A percentile compares a stretch with the other conserved stretches of the same genome.
Conservation (phyloP, 2,329 filamentous ascomycete species). For the Penicillium sp. region DNA sequence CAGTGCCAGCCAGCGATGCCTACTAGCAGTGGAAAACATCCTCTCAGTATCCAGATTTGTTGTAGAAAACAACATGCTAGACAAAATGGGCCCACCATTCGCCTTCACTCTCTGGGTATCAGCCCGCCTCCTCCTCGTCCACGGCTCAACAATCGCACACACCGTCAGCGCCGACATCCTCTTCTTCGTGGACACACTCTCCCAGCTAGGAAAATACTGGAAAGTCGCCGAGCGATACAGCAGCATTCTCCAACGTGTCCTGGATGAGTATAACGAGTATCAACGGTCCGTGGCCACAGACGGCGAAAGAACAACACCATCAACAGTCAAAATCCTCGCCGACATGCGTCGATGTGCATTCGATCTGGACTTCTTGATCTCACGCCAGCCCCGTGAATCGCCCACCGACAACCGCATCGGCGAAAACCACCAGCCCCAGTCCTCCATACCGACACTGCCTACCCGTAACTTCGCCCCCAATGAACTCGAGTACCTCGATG, state of each 20-base stretch:
- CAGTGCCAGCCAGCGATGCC: slow-evolving; percentile 76
- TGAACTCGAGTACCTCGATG: slow-evolving; percentile 84
- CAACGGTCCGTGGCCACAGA: slow-evolving; percentile 58
- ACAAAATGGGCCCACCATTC: slow-evolving; percentile 82
- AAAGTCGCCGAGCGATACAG: slow-evolving; percentile 80
- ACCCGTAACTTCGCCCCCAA: slow-evolving; percentile 68
- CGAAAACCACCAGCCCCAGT: slow-evolving; percentile 9
- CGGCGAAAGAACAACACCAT: slow-evolving; percentile 71
- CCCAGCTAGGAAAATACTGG: slow-evolving; percentile 79
- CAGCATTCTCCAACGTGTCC: slow-evolving; percentile 71
- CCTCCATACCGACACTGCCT: slow-evolving; percentile 38
- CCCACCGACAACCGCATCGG: slow-evolving; percentile 34
- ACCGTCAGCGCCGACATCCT: slow-evolving; percentile 74
- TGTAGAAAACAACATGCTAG: slow-evolving; percentile 66
- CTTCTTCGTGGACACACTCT: slow-evolving; percentile 76
- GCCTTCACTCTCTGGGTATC: slow-evolving; percentile 92
- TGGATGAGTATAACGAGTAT: slow-evolving; percentile 80
- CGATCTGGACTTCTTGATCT: slow-evolving; percentile 85
- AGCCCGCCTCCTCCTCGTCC: slow-evolving; percentile 78
- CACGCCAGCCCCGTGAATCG: slow-evolving; percentile 62
- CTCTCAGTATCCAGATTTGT: slow-evolving; percentile 75
- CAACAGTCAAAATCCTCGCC: slow-evolving; percentile 77
- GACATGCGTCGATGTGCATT: slow-evolving; percentile 91
- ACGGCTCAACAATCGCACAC: slow-evolving; percentile 84
- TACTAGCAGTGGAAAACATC: slow-evolving; percentile 78